Evolutionary conservation across 345 rosid species (phyloP).

Genomic region (Gossypium anomalum): DNA sequence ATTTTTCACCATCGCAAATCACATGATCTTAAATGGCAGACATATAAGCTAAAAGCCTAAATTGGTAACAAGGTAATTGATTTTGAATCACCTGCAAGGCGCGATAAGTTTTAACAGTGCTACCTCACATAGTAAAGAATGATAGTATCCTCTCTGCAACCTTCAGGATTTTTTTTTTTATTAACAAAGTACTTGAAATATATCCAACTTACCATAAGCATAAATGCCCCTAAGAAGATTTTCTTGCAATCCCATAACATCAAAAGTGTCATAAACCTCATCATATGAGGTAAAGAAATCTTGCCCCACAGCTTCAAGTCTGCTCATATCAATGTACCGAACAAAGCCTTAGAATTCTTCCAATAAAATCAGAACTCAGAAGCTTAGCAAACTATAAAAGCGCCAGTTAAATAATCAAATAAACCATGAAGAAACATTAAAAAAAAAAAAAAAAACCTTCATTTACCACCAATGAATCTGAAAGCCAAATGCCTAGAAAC

Average conservation of each 20-base stretch:
- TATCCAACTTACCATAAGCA: conserved; percentile 62
- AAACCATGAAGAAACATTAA: neutral
- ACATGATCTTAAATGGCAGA: neutral
- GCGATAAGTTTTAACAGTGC: neutral
- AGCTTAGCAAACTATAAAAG: neutral
- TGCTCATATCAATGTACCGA: conserved; percentile 26
- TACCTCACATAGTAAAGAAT: neutral
- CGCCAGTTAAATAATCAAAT: neutral
- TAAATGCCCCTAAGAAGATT: conserved; percentile 85
- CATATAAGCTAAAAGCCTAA: neutral
- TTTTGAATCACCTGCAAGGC: neutral
- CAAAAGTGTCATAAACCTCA: conserved; percentile 75
- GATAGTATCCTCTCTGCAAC: neutral
- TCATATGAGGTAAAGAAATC: conserved; percentile 76
- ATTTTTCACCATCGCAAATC: neutral
- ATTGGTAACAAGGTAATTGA: neutral
- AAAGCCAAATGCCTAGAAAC: neutral
- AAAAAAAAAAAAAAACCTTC: neutral
- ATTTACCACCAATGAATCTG: neutral
- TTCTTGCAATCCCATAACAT: conserved; percentile 70
- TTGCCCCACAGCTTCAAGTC: conserved; percentile 45
- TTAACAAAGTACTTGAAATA: neutral
- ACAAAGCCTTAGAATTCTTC: neutral
- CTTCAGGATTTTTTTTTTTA: neutral
- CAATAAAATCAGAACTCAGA: neutral